Conservation (phyloP, 345 rosid genomes). For the Citrus glauca region DNA sequence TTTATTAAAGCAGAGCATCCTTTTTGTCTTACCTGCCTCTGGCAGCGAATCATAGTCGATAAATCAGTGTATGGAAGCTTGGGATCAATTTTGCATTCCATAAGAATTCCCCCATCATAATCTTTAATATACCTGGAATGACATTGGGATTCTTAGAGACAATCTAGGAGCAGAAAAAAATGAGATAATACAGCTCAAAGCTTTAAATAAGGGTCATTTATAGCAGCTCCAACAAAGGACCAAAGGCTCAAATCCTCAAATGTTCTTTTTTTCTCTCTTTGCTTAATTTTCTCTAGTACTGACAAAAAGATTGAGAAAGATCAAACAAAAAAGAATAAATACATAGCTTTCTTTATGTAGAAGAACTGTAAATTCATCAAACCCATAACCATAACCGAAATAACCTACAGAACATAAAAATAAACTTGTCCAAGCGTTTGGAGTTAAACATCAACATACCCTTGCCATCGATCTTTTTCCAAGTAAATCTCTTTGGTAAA, state of each 20-base stretch:
- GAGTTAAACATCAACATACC: conserved; percentile 50
- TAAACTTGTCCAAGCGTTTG: neutral
- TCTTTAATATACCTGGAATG: conserved; percentile 80
- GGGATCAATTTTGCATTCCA: conserved; percentile 98
- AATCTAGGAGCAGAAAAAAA: neutral
- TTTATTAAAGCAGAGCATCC: neutral
- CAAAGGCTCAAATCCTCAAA: neutral
- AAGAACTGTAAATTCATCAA: neutral
- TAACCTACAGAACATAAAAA: neutral
- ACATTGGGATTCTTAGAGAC: neutral
- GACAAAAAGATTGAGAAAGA: neutral
- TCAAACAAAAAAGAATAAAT: neutral
- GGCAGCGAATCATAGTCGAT: conserved; percentile 88
- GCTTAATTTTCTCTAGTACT: neutral
- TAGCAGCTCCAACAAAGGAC: neutral
- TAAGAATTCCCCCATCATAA: conserved; percentile 97
- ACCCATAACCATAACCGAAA: neutral
- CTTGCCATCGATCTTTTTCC: conserved; percentile 97
- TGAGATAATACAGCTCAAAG: neutral
- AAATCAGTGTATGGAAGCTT: conserved; percentile 94
- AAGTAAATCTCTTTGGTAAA: conserved; percentile 97
- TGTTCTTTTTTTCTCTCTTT: neutral
- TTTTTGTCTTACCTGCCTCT: conserved; percentile 62
- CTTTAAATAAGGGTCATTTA: neutral
- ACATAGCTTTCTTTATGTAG: neutral